These are phyloP conservation scores for Wickerhamiella australiensis DNA, from an alignment of 805 yeast genomes.

Conservation along the genomic window DNA sequence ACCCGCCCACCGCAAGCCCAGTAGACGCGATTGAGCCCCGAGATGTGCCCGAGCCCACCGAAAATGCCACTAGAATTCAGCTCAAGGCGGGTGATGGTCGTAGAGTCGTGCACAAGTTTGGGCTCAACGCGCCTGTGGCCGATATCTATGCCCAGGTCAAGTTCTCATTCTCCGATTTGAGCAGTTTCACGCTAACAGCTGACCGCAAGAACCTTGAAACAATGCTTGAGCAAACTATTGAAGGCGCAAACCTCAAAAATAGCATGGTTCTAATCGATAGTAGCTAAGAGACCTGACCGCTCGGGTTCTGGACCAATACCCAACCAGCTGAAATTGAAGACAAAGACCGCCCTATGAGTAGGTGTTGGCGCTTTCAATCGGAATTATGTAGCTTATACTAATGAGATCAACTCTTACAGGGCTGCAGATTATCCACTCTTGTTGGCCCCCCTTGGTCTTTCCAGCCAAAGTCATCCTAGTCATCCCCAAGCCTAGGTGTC, in stretches of 20 bases:
- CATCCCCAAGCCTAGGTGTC: no score
- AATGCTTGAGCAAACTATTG: conserved; percentile 45
- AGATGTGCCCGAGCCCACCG: conserved; percentile 52
- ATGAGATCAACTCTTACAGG: no score
- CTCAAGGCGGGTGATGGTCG: conserved; percentile 83
- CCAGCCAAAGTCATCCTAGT: background rate
- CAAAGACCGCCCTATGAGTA: no score
- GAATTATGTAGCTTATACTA: no score
- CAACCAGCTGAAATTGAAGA: no score
- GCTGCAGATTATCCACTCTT: no score
- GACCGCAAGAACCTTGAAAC: conserved; percentile 48
- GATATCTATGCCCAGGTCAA: conserved; percentile 58
- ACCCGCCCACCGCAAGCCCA: conserved; percentile 18
- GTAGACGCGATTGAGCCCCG: conserved; percentile 40
- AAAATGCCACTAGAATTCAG: conserved; percentile 56
- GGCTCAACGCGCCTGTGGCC: conserved; percentile 44
- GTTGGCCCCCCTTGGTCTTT: no score
- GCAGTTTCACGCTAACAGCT: conserved; percentile 43
- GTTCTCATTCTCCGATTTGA: conserved; percentile 37
- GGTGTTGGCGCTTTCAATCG: no score
- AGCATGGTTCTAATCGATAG: conserved; percentile 66
- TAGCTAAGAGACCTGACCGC: no score
- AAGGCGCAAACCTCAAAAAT: conserved; percentile 67
- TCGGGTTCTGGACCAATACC: no score
- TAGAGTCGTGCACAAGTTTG: conserved; percentile 61